Base-by-base conservation (phyloP, 805 yeast species). In the Candida maesae region DNA sequence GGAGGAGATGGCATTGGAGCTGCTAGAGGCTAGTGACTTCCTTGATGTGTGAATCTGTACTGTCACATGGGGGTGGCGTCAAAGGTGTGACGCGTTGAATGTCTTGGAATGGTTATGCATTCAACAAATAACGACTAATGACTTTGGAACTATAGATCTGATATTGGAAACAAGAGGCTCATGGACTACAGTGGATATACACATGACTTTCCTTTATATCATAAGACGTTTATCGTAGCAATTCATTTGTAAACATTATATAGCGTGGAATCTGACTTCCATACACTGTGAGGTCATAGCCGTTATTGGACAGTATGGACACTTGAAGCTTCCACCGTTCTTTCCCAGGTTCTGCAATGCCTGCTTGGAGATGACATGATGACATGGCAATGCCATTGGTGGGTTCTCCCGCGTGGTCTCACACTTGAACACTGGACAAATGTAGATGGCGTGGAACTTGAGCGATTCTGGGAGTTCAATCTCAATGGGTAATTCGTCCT, bases 21-120 rank as follows among this genome's bases (percentile, higher is more conserved):
- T 91, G 50, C 64, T 93, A 33, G 91, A 93, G 27, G 96, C 95
- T 19, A 96, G 98, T 2, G 99, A 93, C 59, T 91, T 78, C 59
- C 65, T 88, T 52, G 91, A 86, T 52, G 81, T 79, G 31, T 77
- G 39, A 45, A 2, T 16, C 2, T 11, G 9, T 28, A n/a, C n/a
- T n/a, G n/a, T n/a, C n/a, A n/a, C n/a, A n/a, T n/a, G n/a, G n/a
- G 31, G 31, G 31, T 28, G 31, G 31, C 31, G 31, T 21, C 10
- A 21, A 10, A 21, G 10, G 24, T 10, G 7, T 21, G 24, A 21
- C 24, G 10, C 24, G 29, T n/a, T 12, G n/a, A n/a, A n/a, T n/a
- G n/a, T n/a, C 29, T 26, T 26, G 15, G 15, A 13, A n/a, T n/a
- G n/a, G n/a, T n/a, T n/a, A n/a, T n/a, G n/a, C n/a, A n/a, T n/a